Evolutionary conservation across 1,139 yeast genomes (phyloP).

Genomic region (Kurtzmaniella quercitrusa): DNA sequence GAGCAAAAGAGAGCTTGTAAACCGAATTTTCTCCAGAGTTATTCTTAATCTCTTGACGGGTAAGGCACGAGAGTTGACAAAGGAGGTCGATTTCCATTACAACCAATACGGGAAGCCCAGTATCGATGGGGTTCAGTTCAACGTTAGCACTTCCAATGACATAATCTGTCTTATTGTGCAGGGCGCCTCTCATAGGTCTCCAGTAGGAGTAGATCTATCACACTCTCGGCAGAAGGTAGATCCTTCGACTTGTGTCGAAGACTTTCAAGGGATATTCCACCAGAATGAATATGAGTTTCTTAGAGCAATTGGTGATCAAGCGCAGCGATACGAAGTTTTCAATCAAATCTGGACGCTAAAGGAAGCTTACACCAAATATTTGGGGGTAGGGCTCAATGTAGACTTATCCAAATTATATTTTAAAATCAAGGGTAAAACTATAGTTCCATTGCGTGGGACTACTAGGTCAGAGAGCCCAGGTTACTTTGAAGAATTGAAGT

Average conservation of each 20-base stretch:
- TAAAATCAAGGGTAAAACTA: not conserved
- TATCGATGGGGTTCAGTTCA: slow-evolving; percentile 28
- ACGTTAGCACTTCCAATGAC: slow-evolving; percentile 56
- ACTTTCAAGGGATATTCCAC: slow-evolving; percentile 50
- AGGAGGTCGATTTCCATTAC: slow-evolving; percentile 16
- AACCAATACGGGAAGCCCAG: slow-evolving; percentile 37
- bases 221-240: slow-evolving; percentile 44
- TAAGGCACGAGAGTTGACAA: slow-evolving; percentile 23
- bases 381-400: slow-evolving; percentile 59
- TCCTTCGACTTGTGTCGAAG: slow-evolving; percentile 27
- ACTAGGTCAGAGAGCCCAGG: not conserved
- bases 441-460: not conserved
- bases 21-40: slow-evolving; percentile 22
- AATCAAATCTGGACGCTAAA: slow-evolving; percentile 70
- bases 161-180: slow-evolving; percentile 42
- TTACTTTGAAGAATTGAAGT: not conserved
- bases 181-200: slow-evolving; percentile 11
- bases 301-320: slow-evolving; percentile 10
- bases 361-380: slow-evolving; percentile 61
- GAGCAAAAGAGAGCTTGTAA: slow-evolving; percentile 14
- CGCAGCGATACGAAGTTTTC: slow-evolving; percentile 26
- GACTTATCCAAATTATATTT: slow-evolving; percentile 34
- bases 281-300: slow-evolving; percentile 33
- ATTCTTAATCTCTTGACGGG: slow-evolving; percentile 20
- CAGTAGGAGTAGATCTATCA: slow-evolving; percentile 63